Evolutionary conservation across 768 basidiomycete genomes (phyloP).

Genomic region (Xerocomellus chrysenteron): DNA sequence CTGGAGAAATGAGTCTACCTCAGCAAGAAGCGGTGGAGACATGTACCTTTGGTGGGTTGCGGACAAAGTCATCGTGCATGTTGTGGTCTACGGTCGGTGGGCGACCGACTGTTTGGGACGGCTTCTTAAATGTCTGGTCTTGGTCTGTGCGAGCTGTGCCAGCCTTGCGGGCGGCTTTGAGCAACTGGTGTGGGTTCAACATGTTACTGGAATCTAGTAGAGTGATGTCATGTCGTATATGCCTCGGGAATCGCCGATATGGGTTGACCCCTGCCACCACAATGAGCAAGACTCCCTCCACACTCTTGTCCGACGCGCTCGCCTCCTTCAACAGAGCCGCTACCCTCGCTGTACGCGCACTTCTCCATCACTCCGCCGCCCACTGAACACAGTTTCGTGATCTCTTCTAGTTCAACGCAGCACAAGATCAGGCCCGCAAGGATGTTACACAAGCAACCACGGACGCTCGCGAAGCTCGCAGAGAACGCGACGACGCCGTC

Average conservation of each 20-base stretch:
- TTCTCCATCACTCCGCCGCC: not conserved
- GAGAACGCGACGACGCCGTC: slow-evolving; percentile 50
- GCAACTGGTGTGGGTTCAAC: not conserved
- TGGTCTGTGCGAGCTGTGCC: slow-evolving; percentile 13
- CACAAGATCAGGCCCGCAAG: slow-evolving; percentile 54
- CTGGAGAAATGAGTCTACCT: slow-evolving; percentile 4
- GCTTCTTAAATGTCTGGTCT: slow-evolving; percentile 27
- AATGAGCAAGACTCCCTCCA: slow-evolving; percentile 35
- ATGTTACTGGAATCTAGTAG: not conserved
- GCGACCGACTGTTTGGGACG: slow-evolving; percentile 25
- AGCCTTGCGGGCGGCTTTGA: slow-evolving; percentile 11
- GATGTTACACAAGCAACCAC: slow-evolving; percentile 50
- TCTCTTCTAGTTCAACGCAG: slow-evolving; percentile 46
- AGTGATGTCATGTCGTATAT: slow-evolving; percentile 9
- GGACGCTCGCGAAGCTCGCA: slow-evolving; percentile 47
- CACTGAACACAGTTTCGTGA: slow-evolving; percentile 1
- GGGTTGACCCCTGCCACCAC: slow-evolving; percentile 12
- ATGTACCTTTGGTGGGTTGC: slow-evolving; percentile 29
- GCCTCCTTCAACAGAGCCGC: slow-evolving; percentile 41
- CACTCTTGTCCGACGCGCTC: slow-evolving; percentile 43
- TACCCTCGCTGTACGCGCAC: slow-evolving; percentile 37
- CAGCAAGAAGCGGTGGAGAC: not conserved
- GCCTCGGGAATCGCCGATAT: slow-evolving; percentile 25
- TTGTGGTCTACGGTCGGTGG: slow-evolving; percentile 29
- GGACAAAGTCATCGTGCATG: slow-evolving; percentile 36